phyloP scores from a whole-genome alignment of 192 early-diverging fungal species.

The Gigaspora rosea region DNA sequence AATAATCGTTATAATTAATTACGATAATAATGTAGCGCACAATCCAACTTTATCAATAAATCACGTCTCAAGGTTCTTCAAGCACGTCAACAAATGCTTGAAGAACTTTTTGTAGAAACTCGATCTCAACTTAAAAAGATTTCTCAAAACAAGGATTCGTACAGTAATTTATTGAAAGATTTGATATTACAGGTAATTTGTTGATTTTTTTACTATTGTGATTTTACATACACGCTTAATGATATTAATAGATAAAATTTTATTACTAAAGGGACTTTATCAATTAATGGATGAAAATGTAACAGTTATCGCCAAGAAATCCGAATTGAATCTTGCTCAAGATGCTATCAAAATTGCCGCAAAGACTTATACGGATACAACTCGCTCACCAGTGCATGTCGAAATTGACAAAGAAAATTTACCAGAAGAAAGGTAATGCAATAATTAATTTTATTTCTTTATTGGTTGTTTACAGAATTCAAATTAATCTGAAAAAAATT shows the following conservation, averaged over 20 bases:
- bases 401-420: conserved; percentile 64
- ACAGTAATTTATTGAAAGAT: conserved; percentile 66
- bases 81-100: conserved; percentile 84
- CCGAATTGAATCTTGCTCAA: conserved; percentile 67
- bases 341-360: conserved; percentile 53
- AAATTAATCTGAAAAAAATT: neutral
- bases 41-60: conserved; percentile 97
- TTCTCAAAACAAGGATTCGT: conserved; percentile 58
- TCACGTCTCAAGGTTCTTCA: conserved; percentile 86
- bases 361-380: conserved; percentile 58
- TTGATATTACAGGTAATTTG: conserved; percentile 72
- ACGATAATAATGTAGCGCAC: conserved; percentile 56
- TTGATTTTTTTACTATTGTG: neutral
- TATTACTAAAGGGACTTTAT: conserved; percentile 62
- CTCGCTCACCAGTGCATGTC: conserved; percentile 49
- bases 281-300: conserved; percentile 85
- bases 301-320: conserved; percentile 67
- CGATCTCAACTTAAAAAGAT: conserved; percentile 60
- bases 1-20: neutral
- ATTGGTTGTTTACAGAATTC: neutral
- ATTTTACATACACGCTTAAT: too few relatives aligned
- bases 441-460: too few relatives aligned
- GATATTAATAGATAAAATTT: conserved; percentile 17
- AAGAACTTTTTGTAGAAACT: conserved; percentile 79
- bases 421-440: conserved; percentile 61